A percentile compares a stretch with the other conserved stretches of the same genome.
phyloP scores from a whole-genome alignment of 495 filamentous ascomycete genomes.

The Lichina pygmaea region DNA sequence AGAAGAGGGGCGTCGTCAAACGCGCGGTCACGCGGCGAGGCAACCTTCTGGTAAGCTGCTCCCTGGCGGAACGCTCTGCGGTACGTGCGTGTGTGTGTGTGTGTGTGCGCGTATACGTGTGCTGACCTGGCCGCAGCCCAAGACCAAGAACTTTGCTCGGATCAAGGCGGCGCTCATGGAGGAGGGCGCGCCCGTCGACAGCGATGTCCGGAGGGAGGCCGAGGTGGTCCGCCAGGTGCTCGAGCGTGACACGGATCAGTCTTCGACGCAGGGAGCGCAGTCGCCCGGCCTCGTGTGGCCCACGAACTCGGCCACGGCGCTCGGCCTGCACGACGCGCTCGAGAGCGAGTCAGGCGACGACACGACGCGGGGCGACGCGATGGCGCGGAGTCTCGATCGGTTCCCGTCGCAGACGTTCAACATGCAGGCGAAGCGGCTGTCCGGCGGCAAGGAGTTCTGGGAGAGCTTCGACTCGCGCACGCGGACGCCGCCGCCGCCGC shows the following conservation, averaged over 20 bases:
- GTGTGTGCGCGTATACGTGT: too few relatives aligned
- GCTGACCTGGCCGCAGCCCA: conserved; percentile 27
- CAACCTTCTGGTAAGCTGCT: conserved; percentile 48
- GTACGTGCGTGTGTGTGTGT: too few relatives aligned
- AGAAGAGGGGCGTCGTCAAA: conserved; percentile 25
- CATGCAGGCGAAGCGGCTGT: conserved; percentile 40
- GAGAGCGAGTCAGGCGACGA: background rate
- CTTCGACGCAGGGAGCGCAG: conserved; percentile 10
- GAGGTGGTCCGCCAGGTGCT: conserved; percentile 86
- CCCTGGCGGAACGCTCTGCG: background rate
- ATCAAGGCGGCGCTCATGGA: conserved; percentile 74
- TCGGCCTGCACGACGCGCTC: conserved; percentile 7
- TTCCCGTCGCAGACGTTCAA: conserved; percentile 14
- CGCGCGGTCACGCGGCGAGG: conserved; percentile 61
- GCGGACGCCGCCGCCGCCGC: conserved; percentile 27
- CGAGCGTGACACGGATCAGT: conserved; percentile 27
- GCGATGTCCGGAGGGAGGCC: conserved; percentile 71
- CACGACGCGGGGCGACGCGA: background rate
- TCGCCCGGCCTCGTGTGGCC: background rate
- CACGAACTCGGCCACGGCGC: conserved; percentile 9
- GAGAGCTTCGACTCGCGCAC: conserved; percentile 35
- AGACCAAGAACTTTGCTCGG: conserved; percentile 81
- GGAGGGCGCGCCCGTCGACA: conserved; percentile 65
- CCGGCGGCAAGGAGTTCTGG: conserved; percentile 53
- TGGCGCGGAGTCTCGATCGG: conserved; percentile 8